These are phyloP conservation scores for Eryngium alpinum DNA, from an alignment of 140 eudicot species.

Conservation along the genomic window DNA sequence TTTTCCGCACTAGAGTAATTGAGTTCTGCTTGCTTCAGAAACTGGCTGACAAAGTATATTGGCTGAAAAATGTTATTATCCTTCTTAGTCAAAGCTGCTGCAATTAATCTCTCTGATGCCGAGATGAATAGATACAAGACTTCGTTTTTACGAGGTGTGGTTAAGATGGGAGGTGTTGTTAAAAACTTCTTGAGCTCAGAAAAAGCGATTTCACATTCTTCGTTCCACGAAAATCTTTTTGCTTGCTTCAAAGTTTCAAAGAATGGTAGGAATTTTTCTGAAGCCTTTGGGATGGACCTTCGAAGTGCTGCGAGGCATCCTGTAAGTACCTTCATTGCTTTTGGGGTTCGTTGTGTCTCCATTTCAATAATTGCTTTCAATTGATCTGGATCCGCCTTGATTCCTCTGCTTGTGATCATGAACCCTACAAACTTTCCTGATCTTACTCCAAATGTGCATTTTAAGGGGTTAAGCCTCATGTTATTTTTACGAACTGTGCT, in stretches of 20 bases:
- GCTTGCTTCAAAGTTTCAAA: neutral
- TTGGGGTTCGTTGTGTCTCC: neutral
- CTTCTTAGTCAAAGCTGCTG: neutral
- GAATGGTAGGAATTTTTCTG: neutral
- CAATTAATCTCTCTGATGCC: no score
- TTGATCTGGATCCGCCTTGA: neutral
- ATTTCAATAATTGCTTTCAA: neutral
- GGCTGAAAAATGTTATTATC: accelerated
- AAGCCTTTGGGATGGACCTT: neutral
- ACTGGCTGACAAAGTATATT: neutral
- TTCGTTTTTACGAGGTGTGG: no score
- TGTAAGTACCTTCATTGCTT: neutral
- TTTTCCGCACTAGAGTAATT: neutral
- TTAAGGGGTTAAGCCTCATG: neutral
- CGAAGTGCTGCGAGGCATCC: neutral
- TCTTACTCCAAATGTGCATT: no score
- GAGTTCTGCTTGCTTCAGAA: neutral
- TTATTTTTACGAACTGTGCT: neutral
- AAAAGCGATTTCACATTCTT: neutral
- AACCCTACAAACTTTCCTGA: no score
- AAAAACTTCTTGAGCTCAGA: no score
- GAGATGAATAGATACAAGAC: neutral
- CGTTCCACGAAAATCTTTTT: neutral
- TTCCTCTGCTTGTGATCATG: neutral
- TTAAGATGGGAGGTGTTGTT: no score